These are phyloP conservation scores for Solanum hybrid DNA, from an alignment of 305 asterid genomes.

Conservation along the genomic window DNA sequence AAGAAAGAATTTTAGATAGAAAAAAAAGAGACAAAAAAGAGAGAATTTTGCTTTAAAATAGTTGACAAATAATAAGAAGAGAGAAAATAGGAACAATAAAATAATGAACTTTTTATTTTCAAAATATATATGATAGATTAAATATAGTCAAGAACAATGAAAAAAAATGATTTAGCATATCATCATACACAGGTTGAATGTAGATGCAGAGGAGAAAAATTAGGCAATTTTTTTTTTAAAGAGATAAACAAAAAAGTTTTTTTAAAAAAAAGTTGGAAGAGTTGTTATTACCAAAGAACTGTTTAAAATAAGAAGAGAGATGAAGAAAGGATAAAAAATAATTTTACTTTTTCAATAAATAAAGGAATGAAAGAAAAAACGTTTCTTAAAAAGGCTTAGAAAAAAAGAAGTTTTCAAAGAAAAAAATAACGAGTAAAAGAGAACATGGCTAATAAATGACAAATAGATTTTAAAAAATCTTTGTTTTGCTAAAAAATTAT, in stretches of 20 bases:
- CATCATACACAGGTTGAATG: neutral
- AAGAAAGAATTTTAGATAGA: neutral
- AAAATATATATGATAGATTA: no score
- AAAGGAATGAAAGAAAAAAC: neutral
- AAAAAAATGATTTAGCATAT: neutral
- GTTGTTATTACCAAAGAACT: no score
- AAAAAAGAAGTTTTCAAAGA: neutral
- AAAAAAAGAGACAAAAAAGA: no score
- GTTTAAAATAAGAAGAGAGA: neutral
- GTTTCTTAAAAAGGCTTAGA: no score
- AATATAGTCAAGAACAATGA: neutral
- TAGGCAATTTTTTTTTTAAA: neutral
- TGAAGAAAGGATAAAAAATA: neutral
- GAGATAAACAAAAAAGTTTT: no score
- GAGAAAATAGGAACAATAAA: neutral
- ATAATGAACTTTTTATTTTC: neutral
- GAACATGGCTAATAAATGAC: neutral
- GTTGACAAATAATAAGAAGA: neutral
- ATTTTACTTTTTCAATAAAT: neutral
- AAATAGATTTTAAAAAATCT: no score
- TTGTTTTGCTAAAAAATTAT: no score
- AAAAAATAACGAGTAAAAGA: neutral
- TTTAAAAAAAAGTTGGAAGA: no score
- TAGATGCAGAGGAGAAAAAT: neutral
- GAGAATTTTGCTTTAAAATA: neutral